Base-by-base conservation (phyloP, 495 filamentous ascomycete genomes). In the Aeminium ludgeri region DNA sequence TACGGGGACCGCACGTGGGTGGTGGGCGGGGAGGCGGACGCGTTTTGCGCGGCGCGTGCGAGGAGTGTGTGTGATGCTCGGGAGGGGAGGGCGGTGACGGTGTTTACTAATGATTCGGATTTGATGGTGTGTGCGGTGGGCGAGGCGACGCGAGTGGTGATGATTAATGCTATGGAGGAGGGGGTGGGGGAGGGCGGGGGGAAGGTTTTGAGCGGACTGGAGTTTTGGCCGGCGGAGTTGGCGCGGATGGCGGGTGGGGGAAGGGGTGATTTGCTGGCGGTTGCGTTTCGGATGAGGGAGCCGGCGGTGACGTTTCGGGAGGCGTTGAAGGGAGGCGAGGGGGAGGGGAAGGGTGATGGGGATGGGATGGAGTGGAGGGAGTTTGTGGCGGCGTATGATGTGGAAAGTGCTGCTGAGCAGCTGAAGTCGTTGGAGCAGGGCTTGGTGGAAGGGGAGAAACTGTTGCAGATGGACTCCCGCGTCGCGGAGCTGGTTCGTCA, bases 41-140 rank as follows among this genome's bases (percentile, higher is more conserved):
- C 13, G 5, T 51, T 16, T 18, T 51, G 48, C 23, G 48, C 36
- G 2, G 44, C 48, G 20, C 38, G 43, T 5, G 48, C 48, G 10
- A 10, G 28, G 3, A 17, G 39, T 27, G 28, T 25, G 0, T 2
- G 16, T 15, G 6, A 0, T 3, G 15, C 19, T 3, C 3, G 15
- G 7, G 3, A 17, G 0, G 17, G 7, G n/a, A 13, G 12, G 1
- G 20, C 20, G 1, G 33, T 37, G 4, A 10, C 25, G 15, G 35
- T 51, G 6, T 46, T 51, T 25, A 34, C 43, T 6, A 46, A 43
- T 34, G 48, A 51, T 23, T 46, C 43, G 5, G 48, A 51, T 40
- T 27, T 51, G 18, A 12, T 44, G 13, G 38, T 51, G 13, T 46
- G 18, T 36, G 16, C 27, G 10, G n/a, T 12, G 6, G 45, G 45